A percentile compares a stretch with the other conserved stretches of the same genome.
Evolutionary conservation across 352 stramenopile species (phyloP).

Genomic region (Globisporangium radiosum): DNA sequence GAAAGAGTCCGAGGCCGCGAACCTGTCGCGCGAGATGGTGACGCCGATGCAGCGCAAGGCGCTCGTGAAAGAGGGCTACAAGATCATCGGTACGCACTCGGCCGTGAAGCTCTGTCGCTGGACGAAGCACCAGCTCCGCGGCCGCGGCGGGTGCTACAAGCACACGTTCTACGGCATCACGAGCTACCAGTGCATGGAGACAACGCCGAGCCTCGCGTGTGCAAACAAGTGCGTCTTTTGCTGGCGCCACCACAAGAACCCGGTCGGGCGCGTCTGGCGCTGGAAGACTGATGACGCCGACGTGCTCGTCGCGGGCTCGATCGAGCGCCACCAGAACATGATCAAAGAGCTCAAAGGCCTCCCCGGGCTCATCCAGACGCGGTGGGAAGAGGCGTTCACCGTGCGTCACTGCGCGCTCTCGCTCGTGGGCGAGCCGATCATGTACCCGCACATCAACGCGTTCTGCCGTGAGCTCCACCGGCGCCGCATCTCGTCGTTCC

Average conservation of each 20-base stretch:
- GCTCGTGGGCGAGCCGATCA: constrained; percentile 97
- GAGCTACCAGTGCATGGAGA: constrained; percentile 99
- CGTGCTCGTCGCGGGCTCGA: constrained; percentile 91
- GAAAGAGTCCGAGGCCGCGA: constrained; percentile 73
- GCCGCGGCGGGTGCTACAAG: constrained; percentile 97
- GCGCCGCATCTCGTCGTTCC: constrained; percentile 94
- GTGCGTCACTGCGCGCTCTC: constrained; percentile 96
- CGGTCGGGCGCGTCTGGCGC: constrained; percentile 95
- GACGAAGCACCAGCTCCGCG: constrained; percentile 98
- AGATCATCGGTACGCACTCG: constrained; percentile 97
- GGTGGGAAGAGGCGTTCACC: constrained; percentile 94
- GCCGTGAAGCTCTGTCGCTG: constrained; percentile 98
- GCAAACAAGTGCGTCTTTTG: constrained; percentile 99
- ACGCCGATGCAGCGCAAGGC: constrained; percentile 92
- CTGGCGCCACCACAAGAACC: constrained; percentile 99
- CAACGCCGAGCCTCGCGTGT: constrained; percentile 95
- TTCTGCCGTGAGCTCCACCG: constrained; percentile 94
- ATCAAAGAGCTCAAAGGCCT: constrained; percentile 96
- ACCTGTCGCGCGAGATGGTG: constrained; percentile 89
- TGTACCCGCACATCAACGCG: constrained; percentile 98
- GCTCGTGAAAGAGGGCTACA: constrained; percentile 98
- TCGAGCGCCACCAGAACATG: constrained; percentile 88
- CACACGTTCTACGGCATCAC: constrained; percentile 99
- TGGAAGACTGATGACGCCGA: constrained; percentile 97
- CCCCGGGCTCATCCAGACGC: constrained; percentile 90